Base-by-base conservation (phyloP, 129 eudicot genomes). In the Flaveria ramosissima region DNA sequence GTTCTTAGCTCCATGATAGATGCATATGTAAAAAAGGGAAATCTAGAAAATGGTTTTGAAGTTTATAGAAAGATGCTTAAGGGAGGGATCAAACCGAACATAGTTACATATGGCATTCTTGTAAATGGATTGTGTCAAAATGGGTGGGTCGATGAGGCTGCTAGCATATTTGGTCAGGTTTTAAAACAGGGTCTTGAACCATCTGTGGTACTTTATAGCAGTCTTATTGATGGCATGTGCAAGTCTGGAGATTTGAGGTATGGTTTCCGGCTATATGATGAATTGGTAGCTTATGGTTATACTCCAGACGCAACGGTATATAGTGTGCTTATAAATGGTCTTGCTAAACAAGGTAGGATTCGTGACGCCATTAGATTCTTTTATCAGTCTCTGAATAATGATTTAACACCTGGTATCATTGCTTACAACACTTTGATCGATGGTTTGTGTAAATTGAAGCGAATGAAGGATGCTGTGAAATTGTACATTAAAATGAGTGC, bases 171-270 rank as follows among this genome's bases (percentile, higher is more conserved):
- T 62, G 81, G 92, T 74, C 90, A 84, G 71, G 59, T 82, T 47
- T 16, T 90, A 56, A 90, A 90, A 72, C 80, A 61, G 70, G 96
- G 96, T 66, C 56, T 73, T 6, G 83, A 82, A 64, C 87, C 87
- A 16, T 87, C 92, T 42, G 66, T 83, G 17, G 46, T 73, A 39
- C 13, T 73, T 39, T 87, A 83, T 67, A 83, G 80, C 55, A 24
- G 87, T 77, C 85, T 90, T 46, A 87, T 90, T 68, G 90, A 85
- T 78, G 92, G 88, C 50, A 77, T 87, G 51, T 90, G 92, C 57
- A 87, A 84, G 72, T 66, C 50, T 16, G 96, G 92, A 45, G 79
- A 79, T 64, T 68, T 90, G 79, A 81, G 78, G 82, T 85, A 77
- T 36, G 90, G 86, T 46, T 74, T 87, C 8, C 73, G 68, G 50